Evolutionary conservation across 495 filamentous ascomycete genomes (phyloP).

Genomic region (Trichoderma orchidacearum): DNA sequence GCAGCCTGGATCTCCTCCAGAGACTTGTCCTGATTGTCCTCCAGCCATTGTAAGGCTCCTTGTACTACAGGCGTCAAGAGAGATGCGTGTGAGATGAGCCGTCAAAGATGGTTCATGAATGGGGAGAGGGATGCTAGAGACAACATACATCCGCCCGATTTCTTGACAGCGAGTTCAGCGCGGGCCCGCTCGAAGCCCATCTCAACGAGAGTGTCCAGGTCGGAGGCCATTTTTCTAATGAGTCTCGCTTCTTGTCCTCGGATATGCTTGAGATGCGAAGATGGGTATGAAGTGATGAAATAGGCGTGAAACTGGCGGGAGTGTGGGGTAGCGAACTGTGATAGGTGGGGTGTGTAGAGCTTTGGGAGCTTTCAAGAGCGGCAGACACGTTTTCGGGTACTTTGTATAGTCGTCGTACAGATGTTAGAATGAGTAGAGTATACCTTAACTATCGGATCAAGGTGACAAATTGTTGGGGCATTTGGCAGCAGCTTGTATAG

Average conservation of each 20-base stretch:
- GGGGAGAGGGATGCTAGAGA: not conserved
- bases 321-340: not conserved
- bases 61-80: conserved; percentile 43
- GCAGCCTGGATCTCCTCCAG: conserved; percentile 58
- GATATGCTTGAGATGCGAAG: conserved; percentile 36
- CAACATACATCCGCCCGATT: conserved; percentile 57
- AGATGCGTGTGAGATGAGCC: conserved; percentile 9
- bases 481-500: too few species aligned
- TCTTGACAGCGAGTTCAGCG: conserved; percentile 69
- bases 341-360: too few species aligned
- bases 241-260: not conserved
- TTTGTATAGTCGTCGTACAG: too few species aligned
- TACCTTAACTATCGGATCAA: too few species aligned
- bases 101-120: not conserved
- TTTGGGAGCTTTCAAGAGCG: too few species aligned
- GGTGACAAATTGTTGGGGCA: too few species aligned
- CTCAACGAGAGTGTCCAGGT: conserved; percentile 70
- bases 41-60: conserved; percentile 87
- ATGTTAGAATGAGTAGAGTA: too few species aligned
- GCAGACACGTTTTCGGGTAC: too few species aligned
- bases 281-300: not conserved
- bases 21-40: conserved; percentile 70
- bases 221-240: conserved; percentile 20
- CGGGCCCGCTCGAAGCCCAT: conserved; percentile 87
- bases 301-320: not conserved